Percentiles rank a stretch among this genome's conserved stretches.
These are phyloP conservation scores for Nakaseomyces uthaithaninus DNA, from an alignment of 1,139 yeast species.

Conservation along the genomic window DNA sequence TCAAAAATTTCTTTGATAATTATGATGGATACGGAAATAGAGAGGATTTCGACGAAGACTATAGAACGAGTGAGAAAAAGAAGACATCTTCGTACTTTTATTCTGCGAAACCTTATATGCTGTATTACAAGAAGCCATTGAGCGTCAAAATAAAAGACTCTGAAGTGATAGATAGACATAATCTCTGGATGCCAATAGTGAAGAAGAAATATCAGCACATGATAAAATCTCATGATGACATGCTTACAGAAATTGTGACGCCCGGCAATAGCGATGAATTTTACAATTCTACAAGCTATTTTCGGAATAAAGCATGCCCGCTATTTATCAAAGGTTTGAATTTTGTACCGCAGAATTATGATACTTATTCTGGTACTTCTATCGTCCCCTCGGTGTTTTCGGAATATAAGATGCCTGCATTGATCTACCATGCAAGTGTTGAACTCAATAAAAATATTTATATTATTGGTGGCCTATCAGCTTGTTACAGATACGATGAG, in stretches of 20 bases:
- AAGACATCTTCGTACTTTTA: slow-evolving; percentile 1
- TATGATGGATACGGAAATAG: not conserved
- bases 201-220: slow-evolving; percentile 12
- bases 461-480: slow-evolving; percentile 38
- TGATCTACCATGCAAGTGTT: slow-evolving; percentile 37
- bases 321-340: slow-evolving; percentile 22
- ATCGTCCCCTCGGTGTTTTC: slow-evolving; percentile 35
- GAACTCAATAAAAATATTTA: slow-evolving; percentile 33
- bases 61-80: not conserved
- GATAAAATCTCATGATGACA: slow-evolving; percentile 9
- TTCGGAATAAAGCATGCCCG: slow-evolving; percentile 19
- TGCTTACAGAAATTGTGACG: not conserved
- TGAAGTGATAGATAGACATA: slow-evolving; percentile 21
- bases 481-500: slow-evolving; percentile 31
- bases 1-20: slow-evolving; percentile 1
- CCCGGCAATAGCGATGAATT: not conserved
- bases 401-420: slow-evolving; percentile 33
- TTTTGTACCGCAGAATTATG: slow-evolving; percentile 19
- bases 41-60: slow-evolving; percentile 2
- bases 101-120: slow-evolving; percentile 19
- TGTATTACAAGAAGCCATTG: slow-evolving; percentile 22
- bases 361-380: slow-evolving; percentile 20
- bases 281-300: slow-evolving; percentile 7
- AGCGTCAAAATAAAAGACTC: slow-evolving; percentile 18
- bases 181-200: slow-evolving; percentile 24